Conservation (phyloP, 2,329 filamentous ascomycete genomes). For the Arthrinium phaeospermum region DNA sequence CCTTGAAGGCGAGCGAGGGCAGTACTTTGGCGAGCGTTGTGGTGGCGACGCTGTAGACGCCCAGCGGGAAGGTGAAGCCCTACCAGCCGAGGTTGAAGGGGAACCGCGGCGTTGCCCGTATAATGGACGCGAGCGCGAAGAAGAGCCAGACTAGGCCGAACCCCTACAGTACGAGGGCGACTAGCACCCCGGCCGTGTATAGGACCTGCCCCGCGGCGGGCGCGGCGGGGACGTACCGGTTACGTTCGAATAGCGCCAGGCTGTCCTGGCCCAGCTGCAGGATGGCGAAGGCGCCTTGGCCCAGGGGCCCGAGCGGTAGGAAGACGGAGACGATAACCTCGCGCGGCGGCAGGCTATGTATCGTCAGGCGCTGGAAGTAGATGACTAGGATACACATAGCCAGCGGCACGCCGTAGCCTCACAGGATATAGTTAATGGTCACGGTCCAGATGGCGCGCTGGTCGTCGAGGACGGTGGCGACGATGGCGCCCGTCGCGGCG, state of each 20-base stretch:
- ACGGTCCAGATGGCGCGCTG: slow-evolving; percentile 65
- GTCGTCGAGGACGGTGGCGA: slow-evolving; percentile 62
- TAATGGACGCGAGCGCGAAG: too few species aligned
- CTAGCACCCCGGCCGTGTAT: slow-evolving; percentile 44
- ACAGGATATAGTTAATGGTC: slow-evolving; percentile 66
- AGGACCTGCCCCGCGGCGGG: slow-evolving; percentile 56
- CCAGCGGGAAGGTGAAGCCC: slow-evolving; percentile 20
- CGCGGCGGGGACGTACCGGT: slow-evolving; percentile 25
- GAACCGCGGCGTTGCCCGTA: too few species aligned
- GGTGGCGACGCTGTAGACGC: slow-evolving; percentile 39
- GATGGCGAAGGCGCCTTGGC: slow-evolving; percentile 63
- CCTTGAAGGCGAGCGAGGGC: slow-evolving; percentile 19
- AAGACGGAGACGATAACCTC: slow-evolving; percentile 68
- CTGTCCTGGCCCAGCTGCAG: slow-evolving; percentile 50
- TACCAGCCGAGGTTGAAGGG: too few species aligned
- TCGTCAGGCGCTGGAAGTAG: too few species aligned
- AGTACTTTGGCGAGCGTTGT: slow-evolving; percentile 18
- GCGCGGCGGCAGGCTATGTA: neutral
- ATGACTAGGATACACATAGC: too few species aligned
- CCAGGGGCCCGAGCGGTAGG: slow-evolving; percentile 66
- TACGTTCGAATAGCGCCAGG: slow-evolving; percentile 43
- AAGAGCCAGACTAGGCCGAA: slow-evolving; percentile 48
- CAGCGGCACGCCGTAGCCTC: too few species aligned
- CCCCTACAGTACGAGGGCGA: too few species aligned
- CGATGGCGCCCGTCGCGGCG: slow-evolving; percentile 66